Base-by-base conservation (phyloP, 495 filamentous ascomycete species). In the Tetracladium marchalianum region DNA sequence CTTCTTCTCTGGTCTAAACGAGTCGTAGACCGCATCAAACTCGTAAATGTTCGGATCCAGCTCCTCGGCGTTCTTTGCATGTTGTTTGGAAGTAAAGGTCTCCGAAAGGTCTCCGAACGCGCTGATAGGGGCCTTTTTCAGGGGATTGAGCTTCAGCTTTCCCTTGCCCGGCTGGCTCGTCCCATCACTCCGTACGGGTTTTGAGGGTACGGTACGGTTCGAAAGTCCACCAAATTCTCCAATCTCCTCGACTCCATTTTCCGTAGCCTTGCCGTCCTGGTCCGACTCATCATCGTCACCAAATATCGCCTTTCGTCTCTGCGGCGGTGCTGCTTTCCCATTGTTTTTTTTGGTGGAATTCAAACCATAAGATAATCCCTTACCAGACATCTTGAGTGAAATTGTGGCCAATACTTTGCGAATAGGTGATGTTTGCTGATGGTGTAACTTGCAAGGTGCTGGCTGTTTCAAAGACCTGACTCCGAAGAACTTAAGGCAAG, bases 21-120 rank as follows among this genome's bases (percentile, higher is more conserved):
- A 78, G 49, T 87, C 84, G 62, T 84, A 85, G 11, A 80, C 78
- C 1, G 68, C 71, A 53, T 87, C 83, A 62, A 87, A 88, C 62
- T 87, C 84, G 65, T 84, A 88, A 55, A 88, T 80, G 22, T 71
- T 73, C 4, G 83, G 64, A 58, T 88, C 84, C 8, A 77, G 45
- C 35, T 67, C 65, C 24, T 70, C 67, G n/a, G 80, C 81, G 9
- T 71, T 70, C 49, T 74, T 62, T 22, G 71, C 67, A 51, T 79
- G 66, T 38, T 75, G 76, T 41, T 68, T 68, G 38, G 77, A 75
- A 39, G 69, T 67, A 24, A 72, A 64, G 0, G 68, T 65, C 53
- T 70, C 68, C 35, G 76, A 80, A 5, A 81, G 62, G 49, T 79
- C 70, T 31, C 70, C 68, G 51, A 77, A 76, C 50, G 66, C 62